phyloP scores from a whole-genome alignment of 2,329 filamentous ascomycete genomes.

The Uncinocarpus reesii region DNA sequence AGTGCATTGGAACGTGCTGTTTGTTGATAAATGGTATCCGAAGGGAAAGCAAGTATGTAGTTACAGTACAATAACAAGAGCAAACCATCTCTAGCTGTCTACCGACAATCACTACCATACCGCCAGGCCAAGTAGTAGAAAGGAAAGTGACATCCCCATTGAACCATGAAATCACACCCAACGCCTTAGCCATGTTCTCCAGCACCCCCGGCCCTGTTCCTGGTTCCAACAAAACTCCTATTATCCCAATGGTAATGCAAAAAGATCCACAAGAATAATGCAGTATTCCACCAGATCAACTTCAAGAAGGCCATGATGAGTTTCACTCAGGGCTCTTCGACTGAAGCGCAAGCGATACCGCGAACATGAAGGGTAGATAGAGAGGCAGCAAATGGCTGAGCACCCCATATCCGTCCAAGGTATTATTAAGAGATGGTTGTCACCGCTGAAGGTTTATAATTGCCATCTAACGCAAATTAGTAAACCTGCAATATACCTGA shows the following conservation, averaged over 20 bases:
- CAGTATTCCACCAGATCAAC: too few relatives aligned
- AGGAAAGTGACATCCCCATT: neutral
- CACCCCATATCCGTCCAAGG: too few relatives aligned
- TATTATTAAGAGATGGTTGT: conserved; percentile 15
- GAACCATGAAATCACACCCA: neutral
- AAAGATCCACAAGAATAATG: too few relatives aligned
- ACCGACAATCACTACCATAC: neutral
- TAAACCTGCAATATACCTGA: neutral
- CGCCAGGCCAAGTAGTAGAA: neutral
- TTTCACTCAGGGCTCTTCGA: too few relatives aligned
- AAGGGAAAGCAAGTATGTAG: neutral
- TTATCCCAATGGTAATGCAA: neutral
- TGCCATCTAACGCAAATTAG: conserved; percentile 24
- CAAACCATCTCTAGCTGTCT: neutral
- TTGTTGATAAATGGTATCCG: neutral
- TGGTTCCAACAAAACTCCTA: conserved; percentile 7
- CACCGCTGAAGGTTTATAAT: conserved; percentile 34
- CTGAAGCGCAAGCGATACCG: too few relatives aligned
- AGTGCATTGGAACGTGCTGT: too few relatives aligned
- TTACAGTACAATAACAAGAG: neutral
- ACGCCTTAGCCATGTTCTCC: neutral
- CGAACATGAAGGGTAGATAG: too few relatives aligned
- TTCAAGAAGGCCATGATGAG: too few relatives aligned
- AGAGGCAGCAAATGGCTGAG: too few relatives aligned
- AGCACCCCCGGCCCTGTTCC: neutral